These are phyloP conservation scores for Canariomyces notabilis DNA, from an alignment of 2,329 filamentous ascomycete genomes.

Conservation along the genomic window DNA sequence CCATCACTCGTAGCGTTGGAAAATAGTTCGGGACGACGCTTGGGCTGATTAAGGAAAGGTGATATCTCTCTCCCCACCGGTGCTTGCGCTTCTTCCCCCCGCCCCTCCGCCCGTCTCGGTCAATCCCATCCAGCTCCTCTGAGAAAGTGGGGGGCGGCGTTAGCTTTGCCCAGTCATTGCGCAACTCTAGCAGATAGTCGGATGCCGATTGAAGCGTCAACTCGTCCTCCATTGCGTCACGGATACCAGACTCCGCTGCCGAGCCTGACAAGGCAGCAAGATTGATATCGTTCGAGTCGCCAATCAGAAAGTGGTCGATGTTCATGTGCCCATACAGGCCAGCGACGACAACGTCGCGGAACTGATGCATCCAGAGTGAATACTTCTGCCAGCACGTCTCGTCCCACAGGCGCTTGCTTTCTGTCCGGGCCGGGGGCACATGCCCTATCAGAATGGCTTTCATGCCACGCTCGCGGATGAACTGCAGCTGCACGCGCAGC, in stretches of 20 bases:
- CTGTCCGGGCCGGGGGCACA: conserved; percentile 82
- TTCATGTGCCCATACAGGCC: conserved; percentile 95
- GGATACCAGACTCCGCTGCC: conserved; percentile 25
- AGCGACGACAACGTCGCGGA: conserved; percentile 79
- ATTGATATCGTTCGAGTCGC: conserved; percentile 74
- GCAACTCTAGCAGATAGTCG: conserved; percentile 74
- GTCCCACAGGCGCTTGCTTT: conserved; percentile 84
- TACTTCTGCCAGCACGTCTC: conserved; percentile 99
- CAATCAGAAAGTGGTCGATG: conserved; percentile 91
- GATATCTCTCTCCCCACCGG: conserved; percentile 77
- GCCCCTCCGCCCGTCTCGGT: conserved; percentile 26
- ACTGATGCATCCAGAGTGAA: conserved; percentile 82
- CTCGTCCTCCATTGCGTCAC: conserved; percentile 43
- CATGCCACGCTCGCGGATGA: conserved; percentile 76
- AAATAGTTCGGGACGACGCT: conserved; percentile 93
- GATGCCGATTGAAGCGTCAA: conserved; percentile 62
- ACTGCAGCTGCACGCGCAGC: conserved; percentile 82
- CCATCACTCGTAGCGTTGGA: conserved; percentile 80
- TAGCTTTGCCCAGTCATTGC: conserved; percentile 71
- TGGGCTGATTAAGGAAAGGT: conserved; percentile 72
- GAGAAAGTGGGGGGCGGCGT: conserved; percentile 45
- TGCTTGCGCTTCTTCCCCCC: conserved; percentile 57
- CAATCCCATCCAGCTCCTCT: conserved; percentile 6
- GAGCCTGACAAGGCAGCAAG: conserved; percentile 41
- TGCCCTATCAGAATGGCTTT: conserved; percentile 94